Conservation (phyloP, 2,329 filamentous ascomycete species). For the Septoria petroselini region DNA sequence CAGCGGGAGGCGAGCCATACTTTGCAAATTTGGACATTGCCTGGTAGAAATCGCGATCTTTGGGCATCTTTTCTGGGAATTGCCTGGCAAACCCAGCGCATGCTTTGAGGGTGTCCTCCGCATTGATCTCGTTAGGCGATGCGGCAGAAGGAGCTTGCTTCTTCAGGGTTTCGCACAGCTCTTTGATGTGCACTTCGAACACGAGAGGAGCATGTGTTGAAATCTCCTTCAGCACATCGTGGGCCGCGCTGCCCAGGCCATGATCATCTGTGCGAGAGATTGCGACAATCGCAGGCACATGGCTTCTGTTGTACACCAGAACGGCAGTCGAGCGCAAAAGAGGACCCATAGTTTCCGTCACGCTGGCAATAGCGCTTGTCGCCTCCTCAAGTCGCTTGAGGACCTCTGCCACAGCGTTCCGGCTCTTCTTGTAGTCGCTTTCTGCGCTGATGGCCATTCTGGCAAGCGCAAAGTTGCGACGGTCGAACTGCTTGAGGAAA, state of each 20-base stretch:
- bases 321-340: constrained; percentile 80
- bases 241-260: constrained; percentile 72
- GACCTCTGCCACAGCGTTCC: constrained; percentile 85
- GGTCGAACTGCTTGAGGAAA: constrained; percentile 87
- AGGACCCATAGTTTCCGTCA: constrained; percentile 76
- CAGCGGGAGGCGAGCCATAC: constrained; percentile 74
- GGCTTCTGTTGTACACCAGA: constrained; percentile 89
- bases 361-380: constrained; percentile 54
- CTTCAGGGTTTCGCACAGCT: constrained; percentile 82
- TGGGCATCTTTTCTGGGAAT: constrained; percentile 78
- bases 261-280: constrained; percentile 80
- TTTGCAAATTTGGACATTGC: constrained; percentile 79
- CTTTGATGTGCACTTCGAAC: constrained; percentile 87
- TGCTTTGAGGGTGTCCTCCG: constrained; percentile 90
- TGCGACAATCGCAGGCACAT: constrained; percentile 85
- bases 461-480: constrained; percentile 83
- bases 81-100: constrained; percentile 87
- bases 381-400: constrained; percentile 64
- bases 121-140: constrained; percentile 64
- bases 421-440: constrained; percentile 87
- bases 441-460: constrained; percentile 80
- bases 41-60: constrained; percentile 75
- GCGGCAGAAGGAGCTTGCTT: constrained; percentile 71
- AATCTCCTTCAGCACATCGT: constrained; percentile 88
- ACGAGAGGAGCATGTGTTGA: constrained; percentile 84